Evolutionary conservation across 768 basidiomycete genomes (phyloP), one percentile per base, ranked within the genome.

Genomic region (Leccinum longicurvipes): DNA sequence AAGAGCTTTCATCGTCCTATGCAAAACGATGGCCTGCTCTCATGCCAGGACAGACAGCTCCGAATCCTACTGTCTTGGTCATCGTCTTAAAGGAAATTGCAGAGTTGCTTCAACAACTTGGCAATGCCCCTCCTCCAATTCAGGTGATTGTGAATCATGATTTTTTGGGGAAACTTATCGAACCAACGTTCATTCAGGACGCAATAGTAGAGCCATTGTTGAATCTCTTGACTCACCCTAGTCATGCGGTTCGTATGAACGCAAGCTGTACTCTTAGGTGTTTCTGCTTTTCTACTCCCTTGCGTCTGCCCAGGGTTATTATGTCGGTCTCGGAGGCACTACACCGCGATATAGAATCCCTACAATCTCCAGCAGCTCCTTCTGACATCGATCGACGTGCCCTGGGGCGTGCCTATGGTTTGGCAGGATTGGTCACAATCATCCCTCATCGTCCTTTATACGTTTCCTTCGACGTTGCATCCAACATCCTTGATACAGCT

Each of bases 21-120:
- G 75, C 97, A 56, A 93, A 90, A 70, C 82, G 91, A 51, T 98
- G 93, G 93, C 93, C 94, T 1, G 88, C 92, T 0, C 82, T 96
- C 72, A 86, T 98, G 81, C 93, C 93, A 10, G 92, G 91, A 7
- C 87, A 91, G 60, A 74, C 75, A 19, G 81, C 87, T 0, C 91
- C 93, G 0, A 76, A 73, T 32, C 80, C 89, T 6, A 67, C 82
- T 1, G 82, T 90, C 1, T 76, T 98, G 6, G 80, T 85, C 2
- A 79, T 95, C 28, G 86, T 84, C 6, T 75, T 98, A 21, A 79
- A 86, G 51, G 95, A 98, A 70, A 85, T 93, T 21, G 87, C 92
- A 1, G 91, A 89, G 1, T 73, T 98, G 17, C 72, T 98, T 15
- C 87, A 89, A 55, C 91, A 93, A 62, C 81, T 98, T 25, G 96